Evolutionary conservation across 441 rosid genomes (phyloP).

Genomic region (Manihot esculenta): DNA sequence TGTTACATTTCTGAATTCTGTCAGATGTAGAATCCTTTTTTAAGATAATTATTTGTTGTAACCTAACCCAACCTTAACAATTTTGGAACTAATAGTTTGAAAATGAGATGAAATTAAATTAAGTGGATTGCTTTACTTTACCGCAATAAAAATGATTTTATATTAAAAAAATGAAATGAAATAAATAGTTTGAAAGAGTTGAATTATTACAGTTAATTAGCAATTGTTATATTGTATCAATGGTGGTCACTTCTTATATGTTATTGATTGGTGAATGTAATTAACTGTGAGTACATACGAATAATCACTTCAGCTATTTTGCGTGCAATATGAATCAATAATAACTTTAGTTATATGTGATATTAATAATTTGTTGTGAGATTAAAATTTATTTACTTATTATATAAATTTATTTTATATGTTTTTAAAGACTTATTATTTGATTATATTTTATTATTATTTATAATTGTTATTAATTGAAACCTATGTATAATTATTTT

Average conservation of each 20-base stretch:
- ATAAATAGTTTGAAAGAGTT: not conserved
- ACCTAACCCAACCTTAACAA: not conserved
- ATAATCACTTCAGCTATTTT: not conserved
- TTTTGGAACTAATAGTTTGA: not conserved
- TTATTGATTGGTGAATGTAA: no score
- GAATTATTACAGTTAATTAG: not conserved
- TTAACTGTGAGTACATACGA: no score
- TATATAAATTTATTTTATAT: no score
- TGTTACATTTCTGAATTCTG: not conserved
- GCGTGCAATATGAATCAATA: not conserved
- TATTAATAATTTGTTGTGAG: not conserved
- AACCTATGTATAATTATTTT: no score
- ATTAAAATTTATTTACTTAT: no score
- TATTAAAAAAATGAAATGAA: not conserved
- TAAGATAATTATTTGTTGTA: not conserved
- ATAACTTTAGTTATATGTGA: not conserved
- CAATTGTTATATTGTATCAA: no score
- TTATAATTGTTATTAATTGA: no score
- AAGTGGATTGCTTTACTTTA: not conserved
- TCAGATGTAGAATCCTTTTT: not conserved
- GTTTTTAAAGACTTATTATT: no score
- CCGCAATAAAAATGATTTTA: not conserved
- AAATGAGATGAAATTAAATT: not conserved
- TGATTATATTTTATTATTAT: no score
- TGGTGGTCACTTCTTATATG: no score